Evolutionary conservation across 768 basidiomycete genomes (phyloP), one percentile per base, ranked within the genome.

Genomic region (Rhodosporidiobolus sp.): DNA sequence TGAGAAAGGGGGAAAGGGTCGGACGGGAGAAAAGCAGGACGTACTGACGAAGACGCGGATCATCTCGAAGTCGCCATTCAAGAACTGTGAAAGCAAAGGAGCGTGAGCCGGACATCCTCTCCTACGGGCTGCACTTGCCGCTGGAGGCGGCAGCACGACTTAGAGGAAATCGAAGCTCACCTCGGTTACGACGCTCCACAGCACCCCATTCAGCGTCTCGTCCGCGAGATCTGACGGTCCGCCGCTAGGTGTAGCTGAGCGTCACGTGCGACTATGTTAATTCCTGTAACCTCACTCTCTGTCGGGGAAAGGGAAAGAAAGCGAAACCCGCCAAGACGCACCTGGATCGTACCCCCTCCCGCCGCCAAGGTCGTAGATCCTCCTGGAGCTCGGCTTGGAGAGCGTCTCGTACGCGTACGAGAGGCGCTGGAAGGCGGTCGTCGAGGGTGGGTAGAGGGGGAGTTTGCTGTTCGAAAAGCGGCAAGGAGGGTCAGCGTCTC

Each of bases 61-160:
- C 79, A 91, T 87, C 79, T 92, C 90, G n/a, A 93, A 82, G 81
- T 93, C 91, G 11, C 91, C 92, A 65, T 92, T 89, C 56, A 93
- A 80, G 75, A 92, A 76, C 70, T 75, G 60, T 19, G 38, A 28
- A 11, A 7, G 24, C 38, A 26, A 14, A 1, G 5, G 26, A 30
- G 30, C 24, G 28, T 46, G 7, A 64, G 53, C 32, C 7, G 30
- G 10, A 6, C 35, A n/a, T 17, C 5, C 48, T 49, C 2, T 56
- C 32, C 56, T n/a, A 26, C 48, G 4, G n/a, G 14, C 19, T 30
- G 3, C 3, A 1, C n/a, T 24, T 2, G 19, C n/a, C 34, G 3
- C 19, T n/a, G 16, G 24, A 38, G 32, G 10, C 4, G 28, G 3
- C 14, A 22, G 20, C 26, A 24, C n/a, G 49, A 30, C 6, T 9